Evolutionary conservation across 1,284 basidiomycete species (phyloP), one percentile per base, ranked within the genome.

Genomic region (Rhodotorula sp.): DNA sequence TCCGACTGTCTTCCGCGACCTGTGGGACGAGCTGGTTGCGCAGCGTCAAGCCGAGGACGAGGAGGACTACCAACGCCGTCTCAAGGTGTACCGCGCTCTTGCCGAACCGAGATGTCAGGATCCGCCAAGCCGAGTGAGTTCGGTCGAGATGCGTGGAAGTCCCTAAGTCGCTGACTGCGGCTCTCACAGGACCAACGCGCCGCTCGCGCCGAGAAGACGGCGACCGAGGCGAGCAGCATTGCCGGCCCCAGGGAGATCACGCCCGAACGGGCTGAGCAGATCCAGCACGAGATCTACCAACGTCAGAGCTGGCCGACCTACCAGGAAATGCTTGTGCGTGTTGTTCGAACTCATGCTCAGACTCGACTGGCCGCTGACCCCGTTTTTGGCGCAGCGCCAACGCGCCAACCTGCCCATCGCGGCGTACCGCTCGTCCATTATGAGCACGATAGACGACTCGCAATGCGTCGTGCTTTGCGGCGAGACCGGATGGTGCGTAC

Each of bases 381-480:
- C n/a, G 5, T 32, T 34, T 22, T 4, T 9, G 10, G 5, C 4
- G 36, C 68, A 74, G 72, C 73, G 70, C 24, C 66, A 68, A 49
- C 73, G 73, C 17, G 71, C 71, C 39, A 68, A 61, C n/a, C 83
- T 99, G 2, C 96, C 96, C 0, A 99, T 99, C 76, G 91, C 94
- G 19, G 83, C 85, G 24, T 94, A 92, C 81, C 87, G 92, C 39
- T 79, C 89, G 7, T 81, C 87, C 57, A 96, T 99, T 63, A 82
- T 92, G 29, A 82, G 86, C 9, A 85, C 86, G 0, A 82, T 99
- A 56, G 88, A 90, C 58, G 81, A 83, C n/a, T 88, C 88, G 9
- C 94, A 96, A 78, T 86, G 97, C 24, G 84, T 98, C 51, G 94
- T 99, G 0, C 84, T 99, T 1, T 95, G 93, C 77, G 96, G 96